phyloP scores from a whole-genome alignment of 345 rosid genomes.

The Cardamine occulta region DNA sequence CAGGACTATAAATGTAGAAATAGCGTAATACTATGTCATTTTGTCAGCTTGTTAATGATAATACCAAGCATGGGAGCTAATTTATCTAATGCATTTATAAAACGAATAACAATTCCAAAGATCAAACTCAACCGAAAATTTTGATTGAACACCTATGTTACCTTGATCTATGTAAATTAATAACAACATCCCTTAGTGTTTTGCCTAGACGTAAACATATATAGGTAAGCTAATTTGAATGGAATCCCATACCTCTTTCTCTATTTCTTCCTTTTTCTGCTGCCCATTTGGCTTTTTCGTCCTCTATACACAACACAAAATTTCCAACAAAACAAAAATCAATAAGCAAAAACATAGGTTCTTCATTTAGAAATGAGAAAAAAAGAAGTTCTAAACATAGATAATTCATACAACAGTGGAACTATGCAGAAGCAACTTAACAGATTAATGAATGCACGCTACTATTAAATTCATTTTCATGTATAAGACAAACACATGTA shows the following conservation, averaged over 20 bases:
- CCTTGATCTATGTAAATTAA: conserved; percentile 16
- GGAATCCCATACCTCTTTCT: conserved; percentile 73
- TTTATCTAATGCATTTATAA: neutral
- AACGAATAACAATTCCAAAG: neutral
- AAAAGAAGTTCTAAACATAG: neutral
- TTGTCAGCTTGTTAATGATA: neutral
- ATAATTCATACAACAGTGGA: neutral
- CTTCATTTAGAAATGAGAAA: conserved; percentile 1
- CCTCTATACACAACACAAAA: conserved; percentile 48
- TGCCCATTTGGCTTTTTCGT: conserved; percentile 67
- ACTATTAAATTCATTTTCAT: neutral
- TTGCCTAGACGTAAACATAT: conserved; percentile 23
- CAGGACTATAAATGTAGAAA: neutral
- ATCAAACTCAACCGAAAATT: neutral
- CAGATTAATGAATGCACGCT: neutral
- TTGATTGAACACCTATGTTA: conserved; percentile 10
- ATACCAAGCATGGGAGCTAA: neutral
- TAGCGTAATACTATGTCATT: neutral
- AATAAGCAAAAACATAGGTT: neutral
- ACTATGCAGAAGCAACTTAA: conserved; percentile 2
- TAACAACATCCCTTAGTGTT: conserved; percentile 38
- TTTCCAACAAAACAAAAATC: neutral
- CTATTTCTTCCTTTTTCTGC: conserved; percentile 73
- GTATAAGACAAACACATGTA: neutral
- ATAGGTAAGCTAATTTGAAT: conserved; percentile 32